Evolutionary conservation across 331 rosid species (phyloP), one percentile per base, ranked within the genome.

Genomic region (Acacia concinna): DNA sequence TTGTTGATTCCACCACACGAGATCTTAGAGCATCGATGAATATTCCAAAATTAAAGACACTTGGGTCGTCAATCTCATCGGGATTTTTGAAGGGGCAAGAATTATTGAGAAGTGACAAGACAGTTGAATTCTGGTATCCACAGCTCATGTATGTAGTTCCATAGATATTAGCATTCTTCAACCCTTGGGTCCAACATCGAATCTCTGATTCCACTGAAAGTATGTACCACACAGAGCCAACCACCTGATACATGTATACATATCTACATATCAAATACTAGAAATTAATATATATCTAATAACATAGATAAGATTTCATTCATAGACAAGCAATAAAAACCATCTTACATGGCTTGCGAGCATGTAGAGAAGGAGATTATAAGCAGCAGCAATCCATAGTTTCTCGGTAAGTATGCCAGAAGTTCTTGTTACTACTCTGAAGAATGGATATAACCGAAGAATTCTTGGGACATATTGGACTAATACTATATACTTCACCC

Each of bases 151-250:
- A 11, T 57, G 8, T 57, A 57, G 34, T 27, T 1, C 5, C 30
- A 23, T 1, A 21, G 30, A 56, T 6, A 57, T 30, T 62, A 0
- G 20, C 75, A 3, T 27, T 23, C 30, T 66, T 10, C 74, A 89
- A 76, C 31, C 12, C 81, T 8, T 43, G 12, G 5, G 18, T 40
- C 94, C 96, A 95, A 84, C 99, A 95, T 23, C 70, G 70, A 43
- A 79, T 66, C 83, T 85, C 84, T 30, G 89, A 81, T 78, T 91
- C 98, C n/a, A 91, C 0, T 1, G 97, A 82, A 73, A 88, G 76
- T 81, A 93, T 67, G 85, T 95, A 95, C 97, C 97, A 95, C 34
- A 60, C 1, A 41, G 99, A 90, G 79, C 99, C 99, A 81, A 85
- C 88, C 13, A 85, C 40, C 99, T 95, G 85, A 32, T 78, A 47